Evolutionary conservation across 2,329 filamentous ascomycete genomes (phyloP).

Genomic region (Ophidiomyces ophidiicola): DNA sequence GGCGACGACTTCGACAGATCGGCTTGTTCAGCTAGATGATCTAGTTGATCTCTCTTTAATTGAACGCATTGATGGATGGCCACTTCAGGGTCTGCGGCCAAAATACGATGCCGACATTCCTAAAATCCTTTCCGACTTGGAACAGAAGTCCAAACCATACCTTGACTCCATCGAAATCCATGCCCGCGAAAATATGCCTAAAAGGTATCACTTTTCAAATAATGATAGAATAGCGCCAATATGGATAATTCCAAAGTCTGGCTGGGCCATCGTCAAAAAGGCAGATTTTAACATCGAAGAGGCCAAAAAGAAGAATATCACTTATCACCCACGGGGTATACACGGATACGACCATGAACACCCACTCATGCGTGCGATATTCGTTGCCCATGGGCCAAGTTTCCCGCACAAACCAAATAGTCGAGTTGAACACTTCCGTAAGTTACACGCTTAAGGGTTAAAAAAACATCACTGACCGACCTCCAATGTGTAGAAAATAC

Average conservation of each 20-base stretch:
- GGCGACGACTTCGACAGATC: conserved; percentile 74
- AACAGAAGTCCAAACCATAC: conserved; percentile 44
- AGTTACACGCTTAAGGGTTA: conserved; percentile 31
- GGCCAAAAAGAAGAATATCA: conserved; percentile 49
- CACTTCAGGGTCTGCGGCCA: conserved; percentile 74
- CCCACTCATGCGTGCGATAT: conserved; percentile 91
- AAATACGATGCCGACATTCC: conserved; percentile 56
- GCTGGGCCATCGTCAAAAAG: conserved; percentile 80
- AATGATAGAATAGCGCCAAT: conserved; percentile 85
- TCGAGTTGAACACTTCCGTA: conserved; percentile 68
- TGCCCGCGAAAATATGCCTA: conserved; percentile 75
- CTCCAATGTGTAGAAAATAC: conserved; percentile 57
- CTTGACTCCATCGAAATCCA: conserved; percentile 65
- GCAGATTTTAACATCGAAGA: conserved; percentile 63
- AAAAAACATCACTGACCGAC: conserved; percentile 6
- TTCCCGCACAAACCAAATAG: conserved; percentile 80
- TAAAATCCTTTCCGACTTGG: conserved; percentile 49
- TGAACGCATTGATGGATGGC: conserved; percentile 86
- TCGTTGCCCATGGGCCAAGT: conserved; percentile 79
- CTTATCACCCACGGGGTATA: conserved; percentile 70
- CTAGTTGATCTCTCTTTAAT: conserved; percentile 66
- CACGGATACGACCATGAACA: conserved; percentile 95
- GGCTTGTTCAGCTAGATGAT: conserved; percentile 82
- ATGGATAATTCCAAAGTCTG: conserved; percentile 85
- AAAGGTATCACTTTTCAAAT: conserved; percentile 77